These are phyloP conservation scores for Colletotrichum viniferum DNA, from an alignment of 2,329 filamentous ascomycete species.

Conservation along the genomic window DNA sequence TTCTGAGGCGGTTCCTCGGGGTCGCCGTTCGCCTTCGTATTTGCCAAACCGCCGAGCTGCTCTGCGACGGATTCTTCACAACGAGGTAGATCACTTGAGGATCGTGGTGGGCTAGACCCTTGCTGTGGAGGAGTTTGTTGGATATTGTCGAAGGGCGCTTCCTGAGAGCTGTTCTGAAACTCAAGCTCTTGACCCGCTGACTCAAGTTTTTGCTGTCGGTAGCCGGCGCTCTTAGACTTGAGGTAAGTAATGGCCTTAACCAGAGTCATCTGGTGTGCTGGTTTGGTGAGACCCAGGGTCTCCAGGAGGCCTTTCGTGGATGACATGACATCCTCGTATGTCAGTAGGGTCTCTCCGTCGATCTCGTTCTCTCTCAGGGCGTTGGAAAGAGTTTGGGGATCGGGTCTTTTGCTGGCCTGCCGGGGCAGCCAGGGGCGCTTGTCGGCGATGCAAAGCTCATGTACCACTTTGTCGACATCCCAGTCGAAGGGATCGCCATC, in stretches of 20 bases:
- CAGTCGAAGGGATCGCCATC: constrained; percentile 74
- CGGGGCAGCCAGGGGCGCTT: constrained; percentile 49
- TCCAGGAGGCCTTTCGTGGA: constrained; percentile 53
- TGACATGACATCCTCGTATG: constrained; percentile 52
- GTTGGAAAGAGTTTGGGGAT: constrained; percentile 55
- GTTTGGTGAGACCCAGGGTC: constrained; percentile 60
- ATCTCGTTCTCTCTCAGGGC: constrained; percentile 66
- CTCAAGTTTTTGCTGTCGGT: constrained; percentile 11
- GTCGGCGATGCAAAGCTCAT: constrained; percentile 64
- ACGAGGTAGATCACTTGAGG: not conserved
- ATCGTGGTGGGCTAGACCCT: not conserved
- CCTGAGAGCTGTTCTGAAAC: not conserved
- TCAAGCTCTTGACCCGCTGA: not conserved
- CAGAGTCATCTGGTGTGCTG: constrained; percentile 64
- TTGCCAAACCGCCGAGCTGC: not conserved
- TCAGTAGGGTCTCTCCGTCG: constrained; percentile 68
- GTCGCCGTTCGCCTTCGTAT: not conserved
- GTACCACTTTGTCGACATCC: constrained; percentile 70
- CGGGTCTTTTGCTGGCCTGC: constrained; percentile 47
- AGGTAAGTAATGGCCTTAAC: constrained; percentile 53
- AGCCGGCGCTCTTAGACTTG: constrained; percentile 21
- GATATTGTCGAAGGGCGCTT: not conserved
- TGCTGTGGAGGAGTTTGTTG: not conserved
- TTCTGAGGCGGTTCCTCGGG: constrained; percentile 25
- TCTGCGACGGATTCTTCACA: not conserved